phyloP scores from a whole-genome alignment of 2,329 filamentous ascomycete species.

The Sporothrix sp. region DNA sequence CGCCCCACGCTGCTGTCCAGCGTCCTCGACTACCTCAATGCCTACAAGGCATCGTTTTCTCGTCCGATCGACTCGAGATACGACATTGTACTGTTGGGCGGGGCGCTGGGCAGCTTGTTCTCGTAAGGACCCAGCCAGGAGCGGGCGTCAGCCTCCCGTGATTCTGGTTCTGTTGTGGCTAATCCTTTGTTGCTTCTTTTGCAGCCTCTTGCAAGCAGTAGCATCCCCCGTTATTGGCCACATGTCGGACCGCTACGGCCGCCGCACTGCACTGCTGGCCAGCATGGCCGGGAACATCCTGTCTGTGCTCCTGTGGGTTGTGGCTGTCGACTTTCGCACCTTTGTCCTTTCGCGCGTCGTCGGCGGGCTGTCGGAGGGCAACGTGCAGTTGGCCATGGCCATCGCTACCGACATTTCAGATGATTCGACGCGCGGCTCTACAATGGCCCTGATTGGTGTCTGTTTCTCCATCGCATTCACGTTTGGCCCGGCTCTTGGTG shows the following conservation, averaged over 20 bases:
- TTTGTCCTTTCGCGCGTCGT: constrained; percentile 91
- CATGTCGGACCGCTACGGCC: constrained; percentile 80
- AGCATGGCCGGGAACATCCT: constrained; percentile 91
- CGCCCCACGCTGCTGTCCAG: constrained; percentile 62
- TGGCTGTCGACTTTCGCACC: constrained; percentile 86
- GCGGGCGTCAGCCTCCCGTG: neutral
- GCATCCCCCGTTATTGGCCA: constrained; percentile 85
- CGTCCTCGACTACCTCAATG: constrained; percentile 74
- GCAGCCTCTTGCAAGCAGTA: constrained; percentile 76
- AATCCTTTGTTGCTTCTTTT: neutral
- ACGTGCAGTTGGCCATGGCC: constrained; percentile 89
- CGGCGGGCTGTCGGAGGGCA: constrained; percentile 89
- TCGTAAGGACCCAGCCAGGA: constrained; percentile 41
- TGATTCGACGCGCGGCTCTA: constrained; percentile 70
- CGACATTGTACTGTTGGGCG: constrained; percentile 91
- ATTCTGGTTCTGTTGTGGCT: neutral
- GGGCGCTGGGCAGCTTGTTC: constrained; percentile 88
- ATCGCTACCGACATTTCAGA: constrained; percentile 96
- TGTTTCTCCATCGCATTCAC: constrained; percentile 98
- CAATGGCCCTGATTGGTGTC: constrained; percentile 91
- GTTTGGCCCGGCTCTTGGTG: constrained; percentile 85
- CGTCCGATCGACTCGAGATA: constrained; percentile 91
- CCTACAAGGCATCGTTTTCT: constrained; percentile 89
- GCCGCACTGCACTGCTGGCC: constrained; percentile 74
- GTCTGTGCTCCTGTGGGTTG: constrained; percentile 88